Base-by-base conservation (phyloP, 2,329 filamentous ascomycete genomes). In the Xylariaceae sp. region DNA sequence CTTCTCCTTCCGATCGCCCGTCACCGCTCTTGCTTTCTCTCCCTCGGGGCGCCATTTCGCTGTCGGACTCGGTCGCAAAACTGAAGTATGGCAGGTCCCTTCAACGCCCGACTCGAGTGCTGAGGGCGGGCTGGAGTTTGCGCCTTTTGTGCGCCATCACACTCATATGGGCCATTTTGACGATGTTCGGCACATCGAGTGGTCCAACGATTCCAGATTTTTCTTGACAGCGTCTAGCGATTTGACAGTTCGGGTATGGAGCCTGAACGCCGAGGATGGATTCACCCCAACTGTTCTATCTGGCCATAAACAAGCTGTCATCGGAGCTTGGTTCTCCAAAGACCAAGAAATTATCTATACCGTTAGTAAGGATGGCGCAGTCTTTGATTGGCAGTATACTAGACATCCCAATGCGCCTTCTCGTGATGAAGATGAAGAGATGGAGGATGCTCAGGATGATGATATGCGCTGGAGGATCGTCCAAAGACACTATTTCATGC, bases 341-440 rank as follows among this genome's bases (percentile, higher is more conserved):
- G 88, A 96, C 66, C 95, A 99, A 72, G 96, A 99, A 76, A 91
- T 86, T 45, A 96, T 99, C 51, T 99, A 95, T 73, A 98, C 95
- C 0, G 87, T 96, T 63, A 97, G 94, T 76, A 96, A 96, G 73
- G 96, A 99, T 73, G 96, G 95, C n/a, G 93, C 95, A 2, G 83
- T 98, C 0, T 98, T 98, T 69, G 85, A 90, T 63, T 99, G 95
- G 95, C 87, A 91, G 70, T 99, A 95, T 74, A 83, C 65, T 86
- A 71, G 83, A 54, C 80, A 86, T 69, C 78, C 85, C 70, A 76
- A 84, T 75, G 74, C 80, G 70, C 73, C 82, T 14, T 72, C 73
- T 5, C 79, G 81, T 34, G 80, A 82, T 23, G 80, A 85, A 26
- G 82, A 86, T 44, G 83, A 87, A 50, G 81, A 85, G 47, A 87